Base-by-base conservation (phyloP, 768 basidiomycete species). In the Mycena amicta region DNA sequence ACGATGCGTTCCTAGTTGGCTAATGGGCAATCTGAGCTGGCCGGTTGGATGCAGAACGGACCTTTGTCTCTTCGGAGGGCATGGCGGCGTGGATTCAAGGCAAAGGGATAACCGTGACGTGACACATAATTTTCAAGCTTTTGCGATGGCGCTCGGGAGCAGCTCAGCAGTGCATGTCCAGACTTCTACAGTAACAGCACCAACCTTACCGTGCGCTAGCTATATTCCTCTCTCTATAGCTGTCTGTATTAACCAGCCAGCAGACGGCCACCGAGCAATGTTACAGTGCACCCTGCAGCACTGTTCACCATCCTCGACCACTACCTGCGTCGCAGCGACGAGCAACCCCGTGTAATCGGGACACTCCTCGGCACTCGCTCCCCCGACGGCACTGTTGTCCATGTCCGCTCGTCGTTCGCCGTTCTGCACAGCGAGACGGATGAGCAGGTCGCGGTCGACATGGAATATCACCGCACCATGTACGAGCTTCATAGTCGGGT, bases 251-350 rank as follows among this genome's bases (percentile, higher is more conserved):
- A n/a, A n/a, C n/a, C n/a, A n/a, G n/a, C n/a, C n/a, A n/a, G 33
- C 67, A 93, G 92, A 53, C 86, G 88, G 37, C 80, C 86, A 56
- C 89, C 89, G 28, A 83, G 84, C 28, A 82, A 79, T 45, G 83
- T 97, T 56, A 92, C 88, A 49, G 83, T 98, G 60, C 93, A 95
- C 71, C 95, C 96, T 13, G 89, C 93, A 52, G 94, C 93, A 3
- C 85, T 98, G 49, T 93, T 97, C 72, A 89, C 93, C 53, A 92
- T 98, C 78, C 87, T 98, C 64, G 95, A 97, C 75, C 95, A 98
- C 79, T 95, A 95, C 75, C 87, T 98, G 52, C 90, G 96, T 18
- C 86, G 93, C 59, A 88, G 84, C 39, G 87, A 90, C 64, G 73
- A 79, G 26, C 90, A 95, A 66, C 87, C 88, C 59, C 87, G 95